Percentiles rank a stretch among this genome's conserved stretches.
Evolutionary conservation across 176 grass and related monocot species (phyloP).

Genomic region (Cenchrus fungigraminus): DNA sequence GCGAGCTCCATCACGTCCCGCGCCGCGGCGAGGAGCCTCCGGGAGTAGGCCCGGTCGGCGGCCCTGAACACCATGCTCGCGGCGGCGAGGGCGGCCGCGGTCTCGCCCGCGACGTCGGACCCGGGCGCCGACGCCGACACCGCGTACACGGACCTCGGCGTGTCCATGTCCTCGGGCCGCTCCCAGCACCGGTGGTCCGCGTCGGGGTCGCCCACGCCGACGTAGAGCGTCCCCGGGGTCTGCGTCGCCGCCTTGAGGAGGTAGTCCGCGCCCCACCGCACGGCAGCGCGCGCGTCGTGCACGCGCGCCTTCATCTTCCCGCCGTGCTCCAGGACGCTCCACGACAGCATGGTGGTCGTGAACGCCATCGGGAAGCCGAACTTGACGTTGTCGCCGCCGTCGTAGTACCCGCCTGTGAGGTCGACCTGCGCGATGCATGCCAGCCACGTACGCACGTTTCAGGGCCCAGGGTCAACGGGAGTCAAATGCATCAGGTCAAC

Average conservation of each 20-base stretch:
- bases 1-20: constrained; percentile 63
- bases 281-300: constrained; percentile 49
- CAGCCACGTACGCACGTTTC: constrained; percentile 14
- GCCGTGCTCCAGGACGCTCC: constrained; percentile 74
- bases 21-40: constrained; percentile 48
- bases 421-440: constrained; percentile 49
- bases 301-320: constrained; percentile 45
- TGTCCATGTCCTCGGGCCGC: constrained; percentile 91
- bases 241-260: constrained; percentile 69
- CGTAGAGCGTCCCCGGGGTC: constrained; percentile 66
- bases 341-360: constrained; percentile 78
- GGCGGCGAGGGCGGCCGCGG: constrained; percentile 77
- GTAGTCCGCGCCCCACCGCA: constrained; percentile 85
- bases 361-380: constrained; percentile 91
- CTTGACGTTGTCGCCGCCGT: constrained; percentile 93
- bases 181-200: constrained; percentile 88
- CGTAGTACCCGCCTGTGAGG: constrained; percentile 85
- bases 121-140: constrained; percentile 66
- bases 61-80: constrained; percentile 49
- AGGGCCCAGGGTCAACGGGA: neutral
- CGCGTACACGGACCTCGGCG: constrained; percentile 63
- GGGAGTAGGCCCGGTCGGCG: constrained; percentile 48
- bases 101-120: constrained; percentile 77
- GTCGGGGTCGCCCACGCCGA: constrained; percentile 81
- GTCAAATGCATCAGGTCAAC: neutral